These are phyloP conservation scores for Malassezia vespertilionis DNA, from an alignment of 1,284 basidiomycete species.

Conservation along the genomic window DNA sequence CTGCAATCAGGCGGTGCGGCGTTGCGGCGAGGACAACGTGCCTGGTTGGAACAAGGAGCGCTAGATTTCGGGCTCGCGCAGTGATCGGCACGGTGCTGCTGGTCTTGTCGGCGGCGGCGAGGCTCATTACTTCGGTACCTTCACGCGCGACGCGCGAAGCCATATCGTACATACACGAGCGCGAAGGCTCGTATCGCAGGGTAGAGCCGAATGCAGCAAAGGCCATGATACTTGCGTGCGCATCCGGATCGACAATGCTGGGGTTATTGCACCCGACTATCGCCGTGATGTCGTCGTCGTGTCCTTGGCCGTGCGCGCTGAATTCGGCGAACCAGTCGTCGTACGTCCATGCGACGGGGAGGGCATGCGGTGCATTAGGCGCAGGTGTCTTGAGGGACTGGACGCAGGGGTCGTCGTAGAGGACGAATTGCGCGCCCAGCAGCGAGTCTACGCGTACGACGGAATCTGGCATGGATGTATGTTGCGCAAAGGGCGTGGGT, in stretches of 20 bases:
- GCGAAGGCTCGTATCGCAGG: neutral
- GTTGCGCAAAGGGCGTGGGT: no score
- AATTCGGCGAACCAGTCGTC: constrained; percentile 12
- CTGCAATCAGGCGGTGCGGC: constrained; percentile 13
- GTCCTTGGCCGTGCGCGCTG: neutral
- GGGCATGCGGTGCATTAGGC: no score
- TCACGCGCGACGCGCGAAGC: constrained; percentile 4
- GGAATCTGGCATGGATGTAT: no score
- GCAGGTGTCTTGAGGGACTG: neutral
- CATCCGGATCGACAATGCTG: neutral
- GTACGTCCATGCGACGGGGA: constrained; percentile 14
- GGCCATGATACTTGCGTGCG: neutral
- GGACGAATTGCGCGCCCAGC: constrained; percentile 4
- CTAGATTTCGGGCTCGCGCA: constrained; percentile 2
- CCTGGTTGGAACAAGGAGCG: neutral
- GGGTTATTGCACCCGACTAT: neutral
- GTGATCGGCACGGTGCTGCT: neutral
- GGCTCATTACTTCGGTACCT: neutral
- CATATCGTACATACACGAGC: constrained; percentile 7
- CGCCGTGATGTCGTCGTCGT: constrained; percentile 3
- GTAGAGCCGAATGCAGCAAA: constrained; percentile 8
- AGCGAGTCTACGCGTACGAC: constrained; percentile 7
- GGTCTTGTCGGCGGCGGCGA: neutral
- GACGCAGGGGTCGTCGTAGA: constrained; percentile 7
- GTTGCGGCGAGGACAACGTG: constrained; percentile 14